These are phyloP conservation scores for Chrysoporthe austroafricana DNA, from an alignment of 2,329 filamentous ascomycete species.

Conservation along the genomic window DNA sequence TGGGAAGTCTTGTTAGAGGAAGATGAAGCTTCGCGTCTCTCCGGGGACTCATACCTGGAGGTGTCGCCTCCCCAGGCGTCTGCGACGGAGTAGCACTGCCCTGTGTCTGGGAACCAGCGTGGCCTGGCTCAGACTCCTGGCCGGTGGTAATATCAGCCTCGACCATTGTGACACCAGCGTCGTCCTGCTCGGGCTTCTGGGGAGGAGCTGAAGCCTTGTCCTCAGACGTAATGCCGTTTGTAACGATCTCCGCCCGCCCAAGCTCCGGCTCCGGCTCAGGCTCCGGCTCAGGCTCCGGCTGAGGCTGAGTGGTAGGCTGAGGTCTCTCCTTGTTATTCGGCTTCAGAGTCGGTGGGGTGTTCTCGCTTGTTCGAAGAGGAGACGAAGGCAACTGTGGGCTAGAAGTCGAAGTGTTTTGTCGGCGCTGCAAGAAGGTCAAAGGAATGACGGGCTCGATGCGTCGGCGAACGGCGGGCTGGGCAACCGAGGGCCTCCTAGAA, in stretches of 20 bases:
- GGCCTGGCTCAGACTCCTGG: slow-evolving; percentile 14
- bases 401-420: slow-evolving; percentile 20
- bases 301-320: background rate
- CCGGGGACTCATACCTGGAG: slow-evolving; percentile 25
- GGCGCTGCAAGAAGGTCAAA: slow-evolving; percentile 26
- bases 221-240: slow-evolving; percentile 13
- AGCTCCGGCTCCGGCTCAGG: background rate
- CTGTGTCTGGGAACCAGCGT: slow-evolving; percentile 17
- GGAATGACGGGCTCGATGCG: slow-evolving; percentile 27
- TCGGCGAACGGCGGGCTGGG: slow-evolving; percentile 17
- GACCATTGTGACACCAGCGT: background rate
- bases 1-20: slow-evolving; percentile 13
- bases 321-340: slow-evolving; percentile 4
- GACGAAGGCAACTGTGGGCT: slow-evolving; percentile 20
- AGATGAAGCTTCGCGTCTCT: background rate
- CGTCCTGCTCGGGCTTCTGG: slow-evolving; percentile 17
- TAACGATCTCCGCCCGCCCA: background rate
- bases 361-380: slow-evolving; percentile 27
- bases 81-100: slow-evolving; percentile 16
- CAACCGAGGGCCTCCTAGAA: slow-evolving; percentile 12
- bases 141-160: background rate
- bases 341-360: slow-evolving; percentile 14
- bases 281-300: background rate
- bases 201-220: slow-evolving; percentile 6
- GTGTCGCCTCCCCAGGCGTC: slow-evolving; percentile 18